A percentile compares a stretch with the other conserved stretches of the same genome.
phyloP scores from a whole-genome alignment of 106 monocot genomes.

The Acorus calamus region DNA sequence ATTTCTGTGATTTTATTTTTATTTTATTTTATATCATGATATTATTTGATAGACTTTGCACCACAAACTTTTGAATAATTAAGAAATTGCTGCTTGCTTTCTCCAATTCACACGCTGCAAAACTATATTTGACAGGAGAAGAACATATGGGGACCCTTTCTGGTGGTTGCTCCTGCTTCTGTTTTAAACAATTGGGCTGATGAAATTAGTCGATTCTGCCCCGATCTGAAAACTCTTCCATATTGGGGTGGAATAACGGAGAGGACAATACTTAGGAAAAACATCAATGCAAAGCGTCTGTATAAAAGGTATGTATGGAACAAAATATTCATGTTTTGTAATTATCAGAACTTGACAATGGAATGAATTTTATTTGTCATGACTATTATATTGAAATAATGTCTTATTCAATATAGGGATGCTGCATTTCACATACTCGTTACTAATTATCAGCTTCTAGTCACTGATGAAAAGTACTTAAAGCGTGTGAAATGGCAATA shows the following conservation, averaged over 20 bases:
- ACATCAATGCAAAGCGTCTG: constrained; percentile 87
- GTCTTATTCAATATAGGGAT: constrained; percentile 34
- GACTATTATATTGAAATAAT: neutral
- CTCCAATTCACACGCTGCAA: neutral
- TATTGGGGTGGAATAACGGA: constrained; percentile 84
- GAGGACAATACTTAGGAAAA: constrained; percentile 71
- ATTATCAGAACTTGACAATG: neutral
- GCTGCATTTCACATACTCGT: constrained; percentile 91
- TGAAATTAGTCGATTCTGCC: constrained; percentile 86
- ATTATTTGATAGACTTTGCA: too few species aligned
- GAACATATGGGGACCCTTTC: constrained; percentile 97
- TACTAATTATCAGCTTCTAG: constrained; percentile 93
- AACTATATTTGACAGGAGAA: constrained; percentile 58
- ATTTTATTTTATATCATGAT: too few species aligned
- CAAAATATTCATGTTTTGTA: neutral
- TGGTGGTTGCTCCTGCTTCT: constrained; percentile 92
- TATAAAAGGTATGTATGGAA: constrained; percentile 63
- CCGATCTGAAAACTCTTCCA: constrained; percentile 88
- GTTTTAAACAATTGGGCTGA: constrained; percentile 98
- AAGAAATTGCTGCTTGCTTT: neutral
- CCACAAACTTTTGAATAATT: neutral
- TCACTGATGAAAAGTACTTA: constrained; percentile 82
- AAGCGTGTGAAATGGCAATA: constrained; percentile 94
- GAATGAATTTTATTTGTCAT: neutral
- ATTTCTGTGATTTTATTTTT: too few species aligned